Evolutionary conservation across 2,329 filamentous ascomycete species (phyloP).

Genomic region (Colletotrichum lindemuthianum): DNA sequence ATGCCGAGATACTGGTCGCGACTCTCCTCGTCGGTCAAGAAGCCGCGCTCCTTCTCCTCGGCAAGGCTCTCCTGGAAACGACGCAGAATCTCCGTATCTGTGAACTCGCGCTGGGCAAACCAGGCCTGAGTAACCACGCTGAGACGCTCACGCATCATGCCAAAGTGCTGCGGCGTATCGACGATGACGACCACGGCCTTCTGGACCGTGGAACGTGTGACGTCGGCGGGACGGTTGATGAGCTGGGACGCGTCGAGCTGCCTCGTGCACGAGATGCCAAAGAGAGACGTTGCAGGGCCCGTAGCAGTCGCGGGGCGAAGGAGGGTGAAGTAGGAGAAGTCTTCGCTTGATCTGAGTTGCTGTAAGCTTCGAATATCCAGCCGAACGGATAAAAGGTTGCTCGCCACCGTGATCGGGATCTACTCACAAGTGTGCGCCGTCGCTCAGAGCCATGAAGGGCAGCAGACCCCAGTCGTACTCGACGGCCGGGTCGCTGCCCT

Average conservation of each 20-base stretch:
- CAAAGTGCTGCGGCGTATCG: constrained; percentile 89
- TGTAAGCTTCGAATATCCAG: constrained; percentile 1
- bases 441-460: constrained; percentile 96
- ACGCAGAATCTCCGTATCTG: constrained; percentile 87
- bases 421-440: constrained; percentile 91
- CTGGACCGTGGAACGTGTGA: constrained; percentile 97
- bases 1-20: constrained; percentile 88
- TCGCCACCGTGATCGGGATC: not conserved
- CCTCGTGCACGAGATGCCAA: constrained; percentile 94
- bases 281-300: constrained; percentile 80
- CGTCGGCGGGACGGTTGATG: constrained; percentile 82
- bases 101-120: constrained; percentile 95
- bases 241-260: constrained; percentile 86
- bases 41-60: constrained; percentile 68
- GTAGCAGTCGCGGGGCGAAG: constrained; percentile 67
- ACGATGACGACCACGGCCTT: constrained; percentile 97
- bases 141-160: constrained; percentile 88
- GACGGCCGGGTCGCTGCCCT: constrained; percentile 79
- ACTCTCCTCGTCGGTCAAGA: constrained; percentile 73
- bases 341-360: constrained; percentile 77
- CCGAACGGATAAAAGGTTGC: not conserved
- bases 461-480: constrained; percentile 92
- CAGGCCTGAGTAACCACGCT: constrained; percentile 92
- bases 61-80: constrained; percentile 91
- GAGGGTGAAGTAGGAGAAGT: constrained; percentile 98